Evolutionary conservation across 148 eudicot species (phyloP), one percentile per base, ranked within the genome.

Genomic region (Cornus florida): DNA sequence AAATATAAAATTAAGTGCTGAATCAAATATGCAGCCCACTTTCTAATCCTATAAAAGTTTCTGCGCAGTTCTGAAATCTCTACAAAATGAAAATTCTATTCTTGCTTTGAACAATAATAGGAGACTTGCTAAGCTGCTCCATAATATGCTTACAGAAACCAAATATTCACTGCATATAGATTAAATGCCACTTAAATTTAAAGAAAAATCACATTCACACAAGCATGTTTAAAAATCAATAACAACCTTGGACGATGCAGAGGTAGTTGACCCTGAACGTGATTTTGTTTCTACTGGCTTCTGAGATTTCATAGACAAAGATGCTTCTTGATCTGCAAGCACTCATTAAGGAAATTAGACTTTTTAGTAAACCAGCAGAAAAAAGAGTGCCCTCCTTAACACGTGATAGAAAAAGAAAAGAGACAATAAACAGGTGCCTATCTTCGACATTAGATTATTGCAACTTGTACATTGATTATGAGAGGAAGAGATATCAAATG

Each of bases 271-370:
- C 77, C 83, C 81, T 65, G 69, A 67, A 46, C 69, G 76, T 56
- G 79, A 66, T 65, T 39, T 68, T 79, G 78, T 84, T 31, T 87
- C 86, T 65, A 66, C 90, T 72, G 82, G 87, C 84, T 83, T 83
- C 75, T 50, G 84, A 79, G 92, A 43, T 85, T 82, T 89, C 68
- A 67, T 76, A 22, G 90, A 80, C 31, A 86, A 70, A 14, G 92
- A 75, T 73, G 87, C 73, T 78, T 84, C 86, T 77, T 59, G 67
- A 76, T 77, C 97, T 95, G 91, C 89, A 88, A 78, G 75, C 77
- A 85, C 73, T 43, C 31, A 77, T 78, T 53, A 3, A 74, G 72
- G 68, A 69, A 9, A 70, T n/a, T 24, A 50, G 14, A 60, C 39
- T 59, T 11, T 17, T 53, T 53, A 53, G 48, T 43, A 43, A 43